Evolutionary conservation across 2,329 filamentous ascomycete species (phyloP), one percentile per base, ranked within the genome.

Genomic region (Aspergillus caelatus): DNA sequence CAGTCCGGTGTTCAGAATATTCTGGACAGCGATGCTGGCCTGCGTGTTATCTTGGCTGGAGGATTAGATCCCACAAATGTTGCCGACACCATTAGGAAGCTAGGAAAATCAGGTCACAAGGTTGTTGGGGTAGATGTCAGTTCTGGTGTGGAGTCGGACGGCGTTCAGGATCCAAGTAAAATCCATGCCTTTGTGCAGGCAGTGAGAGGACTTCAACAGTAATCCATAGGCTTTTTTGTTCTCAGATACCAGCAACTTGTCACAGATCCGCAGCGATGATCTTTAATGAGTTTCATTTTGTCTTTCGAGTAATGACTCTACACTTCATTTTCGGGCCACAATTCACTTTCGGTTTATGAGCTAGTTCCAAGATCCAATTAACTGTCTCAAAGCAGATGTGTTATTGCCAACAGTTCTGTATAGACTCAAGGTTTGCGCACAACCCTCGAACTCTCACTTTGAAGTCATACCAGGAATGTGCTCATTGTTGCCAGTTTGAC

Each of bases 61-160:
- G 96, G 95, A 0, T 76, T 99, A 61, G 88, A 88, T 64, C 88
- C 92, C 1, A 87, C 89, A 3, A 99, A 97, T 72, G 91, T 99
- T 6, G 82, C 81, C 1, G 82, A 87, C 6, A 85, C 87, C 9
- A 81, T 99, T 21, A 80, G 83, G 26, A 84, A 85, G 16, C 80
- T 94, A 19, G 90, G 88, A 0, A 81, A 85, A 8, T 76, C 87
- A 11, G 82, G 83, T 30, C 82, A 82, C 11, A 87, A 89, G 64
- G 86, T 97, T 14, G 81, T 93, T 39, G 94, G 90, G 2, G 91
- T 99, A 4, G 95, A 99, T 81, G 92, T 97, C 23, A 97, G 93
- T 77, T 97, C 92, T 73, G 96, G 96, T 0, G 93, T 99, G 2
- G 95, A 98, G 79, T 89, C 88, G 41, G 86, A 90, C 70, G 94